These are phyloP conservation scores for Trypanosoma scelopori DNA, from an alignment of 208 protist species.

Conservation along the genomic window DNA sequence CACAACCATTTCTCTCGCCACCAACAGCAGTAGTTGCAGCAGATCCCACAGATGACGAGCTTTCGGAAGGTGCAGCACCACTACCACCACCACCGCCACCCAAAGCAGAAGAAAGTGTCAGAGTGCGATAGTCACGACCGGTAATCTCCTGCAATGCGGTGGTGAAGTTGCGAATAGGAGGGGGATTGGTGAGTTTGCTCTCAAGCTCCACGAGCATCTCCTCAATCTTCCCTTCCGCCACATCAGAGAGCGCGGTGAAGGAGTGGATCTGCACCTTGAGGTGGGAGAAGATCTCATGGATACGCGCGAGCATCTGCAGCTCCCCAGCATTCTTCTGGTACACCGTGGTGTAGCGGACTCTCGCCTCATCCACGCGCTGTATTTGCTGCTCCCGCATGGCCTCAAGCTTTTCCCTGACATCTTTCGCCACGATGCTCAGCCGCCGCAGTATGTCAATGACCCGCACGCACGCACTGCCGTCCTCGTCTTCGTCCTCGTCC, in stretches of 20 bases:
- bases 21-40: no score
- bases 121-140: conserved; percentile 3
- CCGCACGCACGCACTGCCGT: conserved; percentile 31
- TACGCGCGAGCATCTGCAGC: conserved; percentile 44
- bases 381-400: conserved; percentile 30
- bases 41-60: background rate
- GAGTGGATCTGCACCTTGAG: conserved; percentile 75
- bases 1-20: background rate
- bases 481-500: conserved; percentile 4
- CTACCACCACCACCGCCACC: no score
- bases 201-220: conserved; percentile 26
- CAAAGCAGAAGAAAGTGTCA: background rate
- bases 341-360: conserved; percentile 26
- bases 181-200: background rate
- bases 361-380: conserved; percentile 22
- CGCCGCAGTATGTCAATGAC: conserved; percentile 32
- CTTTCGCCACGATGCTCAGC: conserved; percentile 24
- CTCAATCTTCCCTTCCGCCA: conserved; percentile 50
- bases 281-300: conserved; percentile 65
- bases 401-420: conserved; percentile 34
- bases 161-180: conserved; percentile 10
- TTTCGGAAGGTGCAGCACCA: background rate
- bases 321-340: conserved; percentile 63
- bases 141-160: conserved; percentile 1
- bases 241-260: conserved; percentile 45